Evolutionary conservation across 2,329 filamentous ascomycete genomes (phyloP).

Genomic region (Ascochyta fabae): DNA sequence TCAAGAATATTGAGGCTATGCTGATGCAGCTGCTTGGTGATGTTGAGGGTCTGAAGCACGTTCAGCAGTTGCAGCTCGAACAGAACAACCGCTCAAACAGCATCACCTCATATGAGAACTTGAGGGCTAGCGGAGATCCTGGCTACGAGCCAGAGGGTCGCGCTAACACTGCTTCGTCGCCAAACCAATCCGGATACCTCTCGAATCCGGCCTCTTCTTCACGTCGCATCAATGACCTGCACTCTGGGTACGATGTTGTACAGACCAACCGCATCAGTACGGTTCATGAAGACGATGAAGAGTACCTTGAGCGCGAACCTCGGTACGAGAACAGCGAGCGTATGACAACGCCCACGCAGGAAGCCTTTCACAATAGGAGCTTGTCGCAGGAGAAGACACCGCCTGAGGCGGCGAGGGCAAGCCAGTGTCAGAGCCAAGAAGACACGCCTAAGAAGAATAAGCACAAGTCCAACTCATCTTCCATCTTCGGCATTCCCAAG

Average conservation of each 20-base stretch:
- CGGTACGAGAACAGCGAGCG: constrained; percentile 66
- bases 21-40: constrained; percentile 90
- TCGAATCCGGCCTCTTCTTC: constrained; percentile 62
- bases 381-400: constrained; percentile 55
- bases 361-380: constrained; percentile 51
- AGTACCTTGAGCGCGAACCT: constrained; percentile 68
- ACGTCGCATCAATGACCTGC: constrained; percentile 53
- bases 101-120: constrained; percentile 72
- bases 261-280: constrained; percentile 85
- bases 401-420: constrained; percentile 55
- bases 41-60: constrained; percentile 71
- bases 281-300: constrained; percentile 80
- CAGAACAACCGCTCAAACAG: constrained; percentile 54
- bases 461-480: constrained; percentile 84
- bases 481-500: constrained; percentile 76
- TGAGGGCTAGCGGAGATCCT: constrained; percentile 70
- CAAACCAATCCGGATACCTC: constrained; percentile 77
- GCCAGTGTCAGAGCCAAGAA: constrained; percentile 69
- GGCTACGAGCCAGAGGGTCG: constrained; percentile 86
- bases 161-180: constrained; percentile 75
- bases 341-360: constrained; percentile 66
- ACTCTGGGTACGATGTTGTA: constrained; percentile 60
- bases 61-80: constrained; percentile 43
- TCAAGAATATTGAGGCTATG: constrained; percentile 73
- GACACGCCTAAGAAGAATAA: constrained; percentile 80